Conservation (phyloP, 441 rosid genomes). For the Euphorbia schlechtendalii region DNA sequence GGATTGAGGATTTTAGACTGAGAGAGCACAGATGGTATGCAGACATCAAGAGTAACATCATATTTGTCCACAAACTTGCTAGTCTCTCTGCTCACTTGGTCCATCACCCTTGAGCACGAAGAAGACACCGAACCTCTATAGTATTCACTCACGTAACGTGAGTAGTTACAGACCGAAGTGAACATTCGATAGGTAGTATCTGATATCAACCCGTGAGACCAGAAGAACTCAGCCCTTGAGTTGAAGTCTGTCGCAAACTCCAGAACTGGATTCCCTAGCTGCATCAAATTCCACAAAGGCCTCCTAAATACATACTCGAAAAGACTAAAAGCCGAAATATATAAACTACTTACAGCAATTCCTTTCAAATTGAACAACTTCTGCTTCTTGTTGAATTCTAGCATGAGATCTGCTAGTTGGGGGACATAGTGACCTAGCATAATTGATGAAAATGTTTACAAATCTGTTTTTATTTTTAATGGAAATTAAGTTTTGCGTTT, state of each 20-base stretch:
- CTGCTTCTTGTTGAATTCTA: conserved; percentile 66
- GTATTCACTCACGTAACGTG: conserved; percentile 80
- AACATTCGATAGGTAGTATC: conserved; percentile 81
- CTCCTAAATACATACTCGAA: neutral
- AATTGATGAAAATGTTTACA: neutral
- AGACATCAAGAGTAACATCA: conserved; percentile 94
- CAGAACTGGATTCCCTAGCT: conserved; percentile 91
- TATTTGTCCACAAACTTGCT: conserved; percentile 92
- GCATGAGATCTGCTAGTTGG: conserved; percentile 80
- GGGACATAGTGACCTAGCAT: conserved; percentile 84
- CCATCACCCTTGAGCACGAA: conserved; percentile 74
- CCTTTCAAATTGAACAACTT: conserved; percentile 82
- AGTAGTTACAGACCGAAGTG: conserved; percentile 84
- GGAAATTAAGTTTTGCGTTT: neutral
- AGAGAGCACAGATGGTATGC: conserved; percentile 75
- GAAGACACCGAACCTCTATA: conserved; percentile 75
- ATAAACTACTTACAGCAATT: conserved; percentile 62
- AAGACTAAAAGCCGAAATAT: neutral
- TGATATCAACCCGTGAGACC: conserved; percentile 93
- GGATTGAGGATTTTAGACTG: conserved; percentile 73
- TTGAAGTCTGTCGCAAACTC: conserved; percentile 84
- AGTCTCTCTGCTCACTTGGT: conserved; percentile 73
- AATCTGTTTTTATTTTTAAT: neutral
- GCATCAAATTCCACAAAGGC: conserved; percentile 14
- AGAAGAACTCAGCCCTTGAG: conserved; percentile 88